phyloP scores from a whole-genome alignment of 179 eudicot species.

The Spergularia azorica region DNA sequence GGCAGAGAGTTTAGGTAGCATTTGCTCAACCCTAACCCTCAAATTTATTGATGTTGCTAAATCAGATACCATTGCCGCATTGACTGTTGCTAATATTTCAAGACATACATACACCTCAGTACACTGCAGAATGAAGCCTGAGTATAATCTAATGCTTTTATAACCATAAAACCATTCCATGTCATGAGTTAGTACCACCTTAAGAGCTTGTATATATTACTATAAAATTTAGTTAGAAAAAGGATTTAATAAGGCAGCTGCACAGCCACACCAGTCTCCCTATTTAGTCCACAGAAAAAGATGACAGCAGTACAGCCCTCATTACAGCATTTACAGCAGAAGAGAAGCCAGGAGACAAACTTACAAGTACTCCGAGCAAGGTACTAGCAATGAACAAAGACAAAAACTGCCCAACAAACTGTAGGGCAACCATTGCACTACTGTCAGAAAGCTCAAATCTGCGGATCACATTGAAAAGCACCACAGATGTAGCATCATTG shows the following conservation, averaged over 20 bases:
- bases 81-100: background rate
- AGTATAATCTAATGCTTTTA: background rate
- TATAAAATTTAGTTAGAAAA: too few species aligned
- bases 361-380: conserved; percentile 56
- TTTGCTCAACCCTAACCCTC: too few species aligned
- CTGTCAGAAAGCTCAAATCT: conserved; percentile 45
- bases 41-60: too few species aligned
- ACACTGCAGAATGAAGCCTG: background rate
- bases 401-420: conserved; percentile 49
- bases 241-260: too few species aligned
- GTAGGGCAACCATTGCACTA: conserved; percentile 31
- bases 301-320: background rate
- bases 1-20: too few species aligned
- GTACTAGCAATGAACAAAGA: conserved; percentile 57
- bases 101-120: background rate
- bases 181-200: background rate
- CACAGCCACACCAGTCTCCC: background rate
- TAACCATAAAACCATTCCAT: background rate
- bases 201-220: too few species aligned
- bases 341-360: conserved; percentile 22
- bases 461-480: conserved; percentile 69
- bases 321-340: background rate
- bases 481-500: conserved; percentile 78
- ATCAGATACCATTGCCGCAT: too few species aligned
- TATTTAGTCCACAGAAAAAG: background rate